Evolutionary conservation across 495 filamentous ascomycete species (phyloP).

Genomic region (Aspergillus funiculosus): DNA sequence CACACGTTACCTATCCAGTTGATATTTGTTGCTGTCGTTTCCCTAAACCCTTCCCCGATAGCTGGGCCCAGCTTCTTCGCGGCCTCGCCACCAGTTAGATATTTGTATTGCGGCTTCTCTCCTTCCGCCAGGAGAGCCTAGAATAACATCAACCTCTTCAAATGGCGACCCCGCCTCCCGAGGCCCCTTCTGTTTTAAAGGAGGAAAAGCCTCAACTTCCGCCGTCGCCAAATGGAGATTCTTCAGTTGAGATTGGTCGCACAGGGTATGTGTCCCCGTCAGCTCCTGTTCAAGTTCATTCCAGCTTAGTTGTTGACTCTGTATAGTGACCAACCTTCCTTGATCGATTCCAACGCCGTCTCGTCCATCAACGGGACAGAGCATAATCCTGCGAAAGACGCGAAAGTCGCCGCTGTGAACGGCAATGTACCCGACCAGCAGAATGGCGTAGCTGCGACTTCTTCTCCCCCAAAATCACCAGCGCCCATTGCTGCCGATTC

Average conservation of each 20-base stretch:
- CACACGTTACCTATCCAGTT: slow-evolving; percentile 31
- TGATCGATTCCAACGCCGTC: slow-evolving; percentile 21
- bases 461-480: slow-evolving; percentile 36
- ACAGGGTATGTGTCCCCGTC: slow-evolving; percentile 27
- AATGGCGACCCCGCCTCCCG: slow-evolving; percentile 48
- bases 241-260: slow-evolving; percentile 27
- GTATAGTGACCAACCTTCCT: slow-evolving; percentile 16
- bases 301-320: slow-evolving; percentile 15
- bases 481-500: slow-evolving; percentile 13
- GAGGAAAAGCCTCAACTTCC: slow-evolving; percentile 45
- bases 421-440: slow-evolving; percentile 24
- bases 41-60: slow-evolving; percentile 19
- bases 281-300: not conserved
- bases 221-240: slow-evolving; percentile 35
- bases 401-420: slow-evolving; percentile 25
- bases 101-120: slow-evolving; percentile 24
- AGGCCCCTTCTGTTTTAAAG: slow-evolving; percentile 37
- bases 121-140: slow-evolving; percentile 17
- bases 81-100: slow-evolving; percentile 20
- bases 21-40: slow-evolving; percentile 22
- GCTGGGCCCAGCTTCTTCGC: slow-evolving; percentile 18
- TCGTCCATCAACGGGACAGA: slow-evolving; percentile 16
- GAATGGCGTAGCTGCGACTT: slow-evolving; percentile 29
- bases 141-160: slow-evolving; percentile 18
- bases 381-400: slow-evolving; percentile 4